Evolutionary conservation across 2,329 filamentous ascomycete genomes (phyloP).

Genomic region (Penicillium sp.): DNA sequence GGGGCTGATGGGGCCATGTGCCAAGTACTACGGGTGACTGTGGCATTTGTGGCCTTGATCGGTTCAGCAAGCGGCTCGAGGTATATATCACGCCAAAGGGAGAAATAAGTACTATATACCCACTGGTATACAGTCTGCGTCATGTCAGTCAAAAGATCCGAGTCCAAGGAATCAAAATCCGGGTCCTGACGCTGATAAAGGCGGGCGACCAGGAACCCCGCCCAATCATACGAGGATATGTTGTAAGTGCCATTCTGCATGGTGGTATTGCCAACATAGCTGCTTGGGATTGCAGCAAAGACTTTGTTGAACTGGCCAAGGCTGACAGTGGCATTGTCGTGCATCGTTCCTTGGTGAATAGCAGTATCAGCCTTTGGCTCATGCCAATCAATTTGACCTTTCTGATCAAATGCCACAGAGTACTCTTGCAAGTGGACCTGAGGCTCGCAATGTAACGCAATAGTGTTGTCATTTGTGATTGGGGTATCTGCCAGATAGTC

Average conservation of each 20-base stretch:
- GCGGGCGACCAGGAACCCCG: slow-evolving; percentile 36
- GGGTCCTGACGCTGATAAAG: slow-evolving; percentile 32
- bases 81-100: slow-evolving; percentile 36
- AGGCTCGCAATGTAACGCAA: slow-evolving; percentile 37
- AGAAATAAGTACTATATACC: slow-evolving; percentile 40
- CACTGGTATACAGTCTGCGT: slow-evolving; percentile 36
- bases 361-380: slow-evolving; percentile 18
- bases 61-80: slow-evolving; percentile 27
- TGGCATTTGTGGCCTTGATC: slow-evolving; percentile 24
- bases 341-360: slow-evolving; percentile 30
- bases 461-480: slow-evolving; percentile 30
- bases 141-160: slow-evolving; percentile 22
- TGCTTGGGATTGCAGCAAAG: slow-evolving; percentile 37
- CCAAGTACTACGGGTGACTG: slow-evolving; percentile 34
- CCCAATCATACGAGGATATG: slow-evolving; percentile 38
- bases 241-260: slow-evolving; percentile 27
- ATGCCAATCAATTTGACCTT: slow-evolving; percentile 29
- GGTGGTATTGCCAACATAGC: slow-evolving; percentile 30
- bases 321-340: slow-evolving; percentile 36
- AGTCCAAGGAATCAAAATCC: slow-evolving; percentile 27
- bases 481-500: slow-evolving; percentile 29
- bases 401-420: slow-evolving; percentile 30
- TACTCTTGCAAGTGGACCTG: slow-evolving; percentile 25
- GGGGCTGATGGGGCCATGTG: slow-evolving; percentile 33
- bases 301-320: slow-evolving; percentile 40